Evolutionary conservation across 2,329 filamentous ascomycete genomes (phyloP).

Genomic region (Penicillium sp.): DNA sequence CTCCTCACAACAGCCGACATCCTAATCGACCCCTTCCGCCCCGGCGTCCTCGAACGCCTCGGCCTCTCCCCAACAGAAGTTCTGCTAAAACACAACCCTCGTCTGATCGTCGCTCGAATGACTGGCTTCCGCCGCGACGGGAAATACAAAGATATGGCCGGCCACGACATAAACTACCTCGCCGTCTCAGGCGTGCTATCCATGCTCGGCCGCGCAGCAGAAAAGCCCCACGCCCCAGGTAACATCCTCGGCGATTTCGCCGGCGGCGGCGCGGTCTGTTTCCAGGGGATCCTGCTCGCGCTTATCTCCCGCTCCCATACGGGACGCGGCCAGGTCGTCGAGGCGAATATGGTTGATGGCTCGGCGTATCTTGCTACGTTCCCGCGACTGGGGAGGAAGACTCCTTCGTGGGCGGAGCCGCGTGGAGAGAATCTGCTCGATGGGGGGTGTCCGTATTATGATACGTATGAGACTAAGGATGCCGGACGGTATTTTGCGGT

Average conservation of each 20-base stretch:
- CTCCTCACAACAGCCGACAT: constrained; percentile 69
- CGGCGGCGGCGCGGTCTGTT: constrained; percentile 78
- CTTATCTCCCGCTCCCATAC: constrained; percentile 64
- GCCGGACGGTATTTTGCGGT: constrained; percentile 73
- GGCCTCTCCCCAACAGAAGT: constrained; percentile 69
- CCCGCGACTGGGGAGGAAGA: constrained; percentile 67
- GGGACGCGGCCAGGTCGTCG: constrained; percentile 81
- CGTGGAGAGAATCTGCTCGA: constrained; percentile 79
- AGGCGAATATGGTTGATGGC: constrained; percentile 97
- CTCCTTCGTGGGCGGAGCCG: constrained; percentile 59
- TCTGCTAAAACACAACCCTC: constrained; percentile 67
- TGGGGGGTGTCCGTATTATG: constrained; percentile 83
- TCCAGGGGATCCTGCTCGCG: constrained; percentile 79
- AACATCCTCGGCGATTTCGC: constrained; percentile 92
- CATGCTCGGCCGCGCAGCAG: constrained; percentile 68
- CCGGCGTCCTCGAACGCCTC: constrained; percentile 82
- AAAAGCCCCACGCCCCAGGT: constrained; percentile 73
- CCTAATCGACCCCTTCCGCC: constrained; percentile 89
- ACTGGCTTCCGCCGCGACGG: constrained; percentile 88
- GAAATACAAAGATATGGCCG: constrained; percentile 81
- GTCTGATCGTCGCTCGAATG: constrained; percentile 79
- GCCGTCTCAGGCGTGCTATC: constrained; percentile 78
- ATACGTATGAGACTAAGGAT: constrained; percentile 82
- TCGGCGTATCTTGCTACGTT: constrained; percentile 75
- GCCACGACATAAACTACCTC: constrained; percentile 96